Evolutionary conservation across 1,284 basidiomycete genomes (phyloP), one percentile per base, ranked within the genome.

Genomic region (Apiotrichum gracile): DNA sequence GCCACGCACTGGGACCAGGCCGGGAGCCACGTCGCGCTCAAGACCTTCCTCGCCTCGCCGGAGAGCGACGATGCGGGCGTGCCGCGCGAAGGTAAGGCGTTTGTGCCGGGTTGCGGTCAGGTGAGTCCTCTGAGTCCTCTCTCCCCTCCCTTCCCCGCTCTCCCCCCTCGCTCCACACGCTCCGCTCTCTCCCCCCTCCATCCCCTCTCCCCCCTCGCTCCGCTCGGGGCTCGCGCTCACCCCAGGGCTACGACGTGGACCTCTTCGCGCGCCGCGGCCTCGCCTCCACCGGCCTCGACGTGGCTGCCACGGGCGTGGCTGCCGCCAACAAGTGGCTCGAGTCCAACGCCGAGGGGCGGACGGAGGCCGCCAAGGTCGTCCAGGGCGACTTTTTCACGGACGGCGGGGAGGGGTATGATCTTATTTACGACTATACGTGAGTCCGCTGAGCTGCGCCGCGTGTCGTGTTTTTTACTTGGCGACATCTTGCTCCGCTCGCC

Each of bases 41-140:
- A 71, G 19, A 78, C 82, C 29, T 66, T 84, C 2, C 64, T 87
- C n/a, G 69, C 79, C 43, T 79, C 79, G 0, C 72, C 70, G 13
- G 72, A 74, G 25, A 34, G 27, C 35, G 55, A 52, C 57, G 51
- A 66, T 37, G 56, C 85, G 2, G 68, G 77, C 5, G 76, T 86
- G 38, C 81, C 84, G 0, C 77, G 57, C 25, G 62, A 58, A 6
- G 85, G 86, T 1, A 70, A 76, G 33, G 85, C 83, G 3, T 73
- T 88, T 1, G 80, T 88, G 10, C 86, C 86, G 0, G 87, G 86
- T 2, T 87, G 85, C 65, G 86, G 86, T 40, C 77, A 75, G 49
- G 85, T 87, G 64, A 55, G 80, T 66, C 26, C 29, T 31, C 29
- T 31, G 29, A 13, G 13, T 31, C 29, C 29, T 7, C 29, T 13